Conservation (phyloP, 257 asterid species). For the Plectranthus barbatus region DNA sequence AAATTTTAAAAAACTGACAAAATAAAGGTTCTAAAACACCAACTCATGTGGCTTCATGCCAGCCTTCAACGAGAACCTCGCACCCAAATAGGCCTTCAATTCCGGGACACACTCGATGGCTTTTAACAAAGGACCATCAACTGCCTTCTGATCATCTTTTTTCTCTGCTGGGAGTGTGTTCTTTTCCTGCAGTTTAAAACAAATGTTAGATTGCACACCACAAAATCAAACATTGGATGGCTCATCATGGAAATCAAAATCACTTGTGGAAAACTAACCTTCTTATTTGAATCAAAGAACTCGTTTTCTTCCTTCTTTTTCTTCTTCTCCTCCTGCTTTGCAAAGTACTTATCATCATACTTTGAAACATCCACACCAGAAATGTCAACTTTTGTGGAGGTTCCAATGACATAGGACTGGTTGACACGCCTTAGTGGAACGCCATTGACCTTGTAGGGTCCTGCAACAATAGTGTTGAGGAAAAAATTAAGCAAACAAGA, state of each 20-base stretch:
- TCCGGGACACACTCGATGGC: constrained; percentile 48
- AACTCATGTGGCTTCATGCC: constrained; percentile 72
- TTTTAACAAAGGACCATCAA: constrained; percentile 42
- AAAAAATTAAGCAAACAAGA: not conserved
- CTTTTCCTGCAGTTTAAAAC: constrained; percentile 38
- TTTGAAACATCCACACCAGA: constrained; percentile 42
- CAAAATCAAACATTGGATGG: not conserved
- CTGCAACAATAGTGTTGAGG: constrained; percentile 4
- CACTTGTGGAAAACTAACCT: constrained; percentile 13
- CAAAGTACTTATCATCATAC: constrained; percentile 55
- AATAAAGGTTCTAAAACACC: constrained; percentile 30
- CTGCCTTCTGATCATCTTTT: too few species aligned
- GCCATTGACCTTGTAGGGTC: constrained; percentile 62
- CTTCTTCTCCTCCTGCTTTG: constrained; percentile 49
- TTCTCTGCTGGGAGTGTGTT: too few species aligned
- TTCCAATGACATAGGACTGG: constrained; percentile 56
- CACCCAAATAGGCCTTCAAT: constrained; percentile 50
- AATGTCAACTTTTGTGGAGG: constrained; percentile 53
- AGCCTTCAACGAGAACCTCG: constrained; percentile 59
- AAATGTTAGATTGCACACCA: too few species aligned
- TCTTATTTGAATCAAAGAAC: constrained; percentile 49
- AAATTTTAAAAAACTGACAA: constrained; percentile 11
- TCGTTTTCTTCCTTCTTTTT: constrained; percentile 43
- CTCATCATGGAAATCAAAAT: not conserved
- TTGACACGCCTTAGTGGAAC: constrained; percentile 66